Conservation (phyloP, 2,329 filamentous ascomycete species). For the Penicillium sp. region DNA sequence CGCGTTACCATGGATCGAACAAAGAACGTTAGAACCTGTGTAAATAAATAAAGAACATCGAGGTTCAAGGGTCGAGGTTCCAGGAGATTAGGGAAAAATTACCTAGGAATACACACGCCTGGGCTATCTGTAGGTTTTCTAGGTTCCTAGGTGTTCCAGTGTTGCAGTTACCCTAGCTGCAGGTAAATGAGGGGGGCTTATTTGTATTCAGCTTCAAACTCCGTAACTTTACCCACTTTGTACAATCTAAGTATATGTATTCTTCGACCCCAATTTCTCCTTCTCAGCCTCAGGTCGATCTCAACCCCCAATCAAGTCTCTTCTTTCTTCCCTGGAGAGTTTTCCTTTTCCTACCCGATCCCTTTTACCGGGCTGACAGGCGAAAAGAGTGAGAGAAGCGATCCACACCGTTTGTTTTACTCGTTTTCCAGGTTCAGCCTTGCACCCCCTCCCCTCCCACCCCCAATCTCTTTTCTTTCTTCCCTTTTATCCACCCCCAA, state of each 20-base stretch:
- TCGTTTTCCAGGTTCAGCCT: conserved; percentile 10
- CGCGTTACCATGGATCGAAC: conserved; percentile 1
- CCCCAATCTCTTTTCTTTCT: conserved; percentile 10
- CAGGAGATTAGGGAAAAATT: too few species aligned
- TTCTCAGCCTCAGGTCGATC: conserved; percentile 7
- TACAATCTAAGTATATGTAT: neutral
- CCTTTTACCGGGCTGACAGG: conserved; percentile 9
- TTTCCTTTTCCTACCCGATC: conserved; percentile 2
- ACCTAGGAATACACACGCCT: too few species aligned
- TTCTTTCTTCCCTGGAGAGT: conserved; percentile 7
- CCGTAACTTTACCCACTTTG: neutral
- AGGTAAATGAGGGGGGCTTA: neutral
- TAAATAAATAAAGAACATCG: neutral
- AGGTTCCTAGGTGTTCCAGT: too few species aligned
- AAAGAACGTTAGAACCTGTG: neutral
- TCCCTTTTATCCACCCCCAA: conserved; percentile 6
- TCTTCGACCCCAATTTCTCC: neutral
- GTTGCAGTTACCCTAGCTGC: neutral
- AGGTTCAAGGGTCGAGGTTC: too few species aligned
- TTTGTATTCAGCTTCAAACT: neutral
- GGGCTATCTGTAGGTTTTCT: too few species aligned
- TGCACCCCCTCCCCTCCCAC: conserved; percentile 10
- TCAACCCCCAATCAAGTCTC: neutral
- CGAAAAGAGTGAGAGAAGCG: conserved; percentile 1
- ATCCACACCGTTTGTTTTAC: conserved; percentile 8